Evolutionary conservation across 768 basidiomycete genomes (phyloP).

Genomic region (Dendrothele bispora): DNA sequence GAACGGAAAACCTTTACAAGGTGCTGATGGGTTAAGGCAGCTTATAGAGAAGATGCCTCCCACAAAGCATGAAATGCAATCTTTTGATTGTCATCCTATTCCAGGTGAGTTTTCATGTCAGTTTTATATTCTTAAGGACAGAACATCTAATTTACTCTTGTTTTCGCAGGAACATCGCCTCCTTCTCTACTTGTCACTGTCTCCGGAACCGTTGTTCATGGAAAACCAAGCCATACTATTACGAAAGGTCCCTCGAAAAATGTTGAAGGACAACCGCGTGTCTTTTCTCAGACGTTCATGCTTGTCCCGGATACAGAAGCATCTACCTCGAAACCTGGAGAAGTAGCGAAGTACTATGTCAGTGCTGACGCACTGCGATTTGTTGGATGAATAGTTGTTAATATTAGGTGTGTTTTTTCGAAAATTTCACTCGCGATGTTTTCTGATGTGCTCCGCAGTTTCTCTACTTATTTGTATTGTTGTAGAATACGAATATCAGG

Average conservation of each 20-base stretch:
- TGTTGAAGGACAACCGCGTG: slow-evolving; percentile 76
- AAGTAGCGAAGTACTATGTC: slow-evolving; percentile 81
- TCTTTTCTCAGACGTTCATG: slow-evolving; percentile 88
- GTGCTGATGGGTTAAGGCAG: slow-evolving; percentile 63
- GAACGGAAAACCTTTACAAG: slow-evolving; percentile 83
- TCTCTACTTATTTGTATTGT: background rate
- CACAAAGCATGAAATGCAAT: slow-evolving; percentile 83
- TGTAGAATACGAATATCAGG: background rate
- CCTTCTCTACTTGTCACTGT: slow-evolving; percentile 80
- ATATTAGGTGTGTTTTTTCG: background rate
- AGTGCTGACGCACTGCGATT: slow-evolving; percentile 80
- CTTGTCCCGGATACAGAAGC: slow-evolving; percentile 74
- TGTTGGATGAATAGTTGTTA: slow-evolving; percentile 45
- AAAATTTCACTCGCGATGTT: background rate
- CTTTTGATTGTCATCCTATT: slow-evolving; percentile 89
- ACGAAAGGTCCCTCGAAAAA: slow-evolving; percentile 38
- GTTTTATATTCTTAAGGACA: background rate
- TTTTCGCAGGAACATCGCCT: slow-evolving; percentile 62
- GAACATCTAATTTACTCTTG: slow-evolving; percentile 5
- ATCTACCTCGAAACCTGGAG: slow-evolving; percentile 62
- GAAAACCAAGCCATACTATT: slow-evolving; percentile 60
- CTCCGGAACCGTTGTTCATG: slow-evolving; percentile 77
- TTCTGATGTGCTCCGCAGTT: background rate
- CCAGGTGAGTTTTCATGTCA: slow-evolving; percentile 51
- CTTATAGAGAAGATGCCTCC: slow-evolving; percentile 72